Conservation (phyloP, 75 land plant genomes). For the Gnetum montanum region DNA sequence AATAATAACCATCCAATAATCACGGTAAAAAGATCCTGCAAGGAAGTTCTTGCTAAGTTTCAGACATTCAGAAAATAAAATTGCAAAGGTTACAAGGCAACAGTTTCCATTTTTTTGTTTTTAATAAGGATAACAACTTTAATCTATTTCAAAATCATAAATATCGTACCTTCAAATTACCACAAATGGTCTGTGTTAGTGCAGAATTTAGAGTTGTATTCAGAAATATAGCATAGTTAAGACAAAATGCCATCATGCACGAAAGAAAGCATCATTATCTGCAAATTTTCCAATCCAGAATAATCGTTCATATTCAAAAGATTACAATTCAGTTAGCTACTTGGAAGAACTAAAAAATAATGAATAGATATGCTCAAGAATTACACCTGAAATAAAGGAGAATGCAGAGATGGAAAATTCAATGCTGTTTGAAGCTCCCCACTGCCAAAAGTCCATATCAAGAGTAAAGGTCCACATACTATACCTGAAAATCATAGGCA, state of each 20-base stretch:
- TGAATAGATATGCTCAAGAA: too few species aligned
- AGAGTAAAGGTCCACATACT: slow-evolving; percentile 72
- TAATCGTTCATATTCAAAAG: too few species aligned
- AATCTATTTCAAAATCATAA: too few species aligned
- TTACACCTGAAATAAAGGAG: slow-evolving; percentile 82
- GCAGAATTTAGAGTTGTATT: slow-evolving; percentile 97
- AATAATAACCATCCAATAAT: slow-evolving; percentile 86
- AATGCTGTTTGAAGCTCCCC: slow-evolving; percentile 74
- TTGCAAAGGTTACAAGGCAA: background rate
- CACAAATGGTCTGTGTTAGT: slow-evolving; percentile 96
- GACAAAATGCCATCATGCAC: slow-evolving; percentile 81
- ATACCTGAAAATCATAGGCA: slow-evolving; percentile 37
- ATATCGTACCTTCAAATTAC: slow-evolving; percentile 82
- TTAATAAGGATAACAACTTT: too few species aligned
- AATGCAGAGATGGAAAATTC: slow-evolving; percentile 51
- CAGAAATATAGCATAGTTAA: slow-evolving; percentile 88
- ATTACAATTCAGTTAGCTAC: too few species aligned
- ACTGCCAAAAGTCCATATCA: slow-evolving; percentile 70
- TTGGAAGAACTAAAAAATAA: too few species aligned
- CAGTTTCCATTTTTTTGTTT: background rate
- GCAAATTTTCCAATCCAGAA: too few species aligned
- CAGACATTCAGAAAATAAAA: background rate
- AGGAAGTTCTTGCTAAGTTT: too few species aligned
- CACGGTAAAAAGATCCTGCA: slow-evolving; percentile 91
- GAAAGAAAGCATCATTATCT: slow-evolving; percentile 78